Conservation (phyloP, 257 asterid genomes). For the Dorcoceras hygrometricum region DNA sequence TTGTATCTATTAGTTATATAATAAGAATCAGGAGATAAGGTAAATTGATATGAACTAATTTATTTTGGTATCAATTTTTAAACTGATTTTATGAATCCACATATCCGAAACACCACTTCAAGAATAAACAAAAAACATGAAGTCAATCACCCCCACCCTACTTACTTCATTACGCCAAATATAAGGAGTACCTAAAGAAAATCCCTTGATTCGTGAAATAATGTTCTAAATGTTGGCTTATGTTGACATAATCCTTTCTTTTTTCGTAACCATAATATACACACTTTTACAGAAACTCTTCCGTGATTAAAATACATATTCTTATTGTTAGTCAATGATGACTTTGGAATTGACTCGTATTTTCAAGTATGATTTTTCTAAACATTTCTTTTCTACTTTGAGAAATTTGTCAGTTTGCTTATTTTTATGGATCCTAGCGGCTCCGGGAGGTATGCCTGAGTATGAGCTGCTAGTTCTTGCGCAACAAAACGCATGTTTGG, state of each 20-base stretch:
- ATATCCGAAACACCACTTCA: background rate
- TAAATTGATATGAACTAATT: no score
- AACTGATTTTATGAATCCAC: background rate
- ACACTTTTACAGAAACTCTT: no score
- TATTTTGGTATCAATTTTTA: no score
- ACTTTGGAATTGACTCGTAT: background rate
- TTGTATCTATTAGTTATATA: no score
- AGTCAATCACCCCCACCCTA: no score
- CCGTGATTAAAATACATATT: no score
- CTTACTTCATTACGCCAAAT: no score
- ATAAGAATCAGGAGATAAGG: background rate
- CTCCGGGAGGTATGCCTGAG: constrained; percentile 48
- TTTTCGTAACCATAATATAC: no score
- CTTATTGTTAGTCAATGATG: background rate
- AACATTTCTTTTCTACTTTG: constrained; percentile 30
- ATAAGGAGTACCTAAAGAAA: no score
- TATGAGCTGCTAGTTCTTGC: constrained; percentile 63
- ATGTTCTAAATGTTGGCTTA: no score
- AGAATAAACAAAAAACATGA: background rate
- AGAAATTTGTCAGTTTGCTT: constrained; percentile 37
- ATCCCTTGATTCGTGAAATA: no score
- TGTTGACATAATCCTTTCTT: no score
- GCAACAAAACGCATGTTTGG: constrained; percentile 83
- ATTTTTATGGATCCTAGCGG: constrained; percentile 46
- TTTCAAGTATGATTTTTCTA: constrained; percentile 12